Conservation (phyloP, 2,329 filamentous ascomycete species). For the Diaporthe eres region DNA sequence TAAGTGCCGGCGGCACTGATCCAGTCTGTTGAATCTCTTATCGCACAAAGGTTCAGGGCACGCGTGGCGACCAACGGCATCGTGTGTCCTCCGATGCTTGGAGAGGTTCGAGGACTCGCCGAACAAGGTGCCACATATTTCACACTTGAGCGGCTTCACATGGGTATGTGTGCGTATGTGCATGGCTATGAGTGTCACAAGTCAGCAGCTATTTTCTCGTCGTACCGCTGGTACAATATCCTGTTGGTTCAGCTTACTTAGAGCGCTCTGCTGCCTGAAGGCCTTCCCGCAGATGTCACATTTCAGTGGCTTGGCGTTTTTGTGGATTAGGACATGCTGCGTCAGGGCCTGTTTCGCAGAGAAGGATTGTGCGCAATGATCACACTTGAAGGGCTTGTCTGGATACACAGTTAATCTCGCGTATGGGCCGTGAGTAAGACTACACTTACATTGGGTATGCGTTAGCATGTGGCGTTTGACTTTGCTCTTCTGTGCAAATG, state of each 20-base stretch:
- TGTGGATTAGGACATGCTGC: constrained; percentile 77
- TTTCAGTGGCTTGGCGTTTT: constrained; percentile 56
- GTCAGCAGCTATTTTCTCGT: background rate
- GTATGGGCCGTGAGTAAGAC: background rate
- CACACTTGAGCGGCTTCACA: constrained; percentile 72
- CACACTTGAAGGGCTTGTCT: constrained; percentile 73
- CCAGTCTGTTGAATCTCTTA: constrained; percentile 71
- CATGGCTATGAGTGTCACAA: constrained; percentile 64
- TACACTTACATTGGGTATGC: constrained; percentile 72
- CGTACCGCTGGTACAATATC: background rate
- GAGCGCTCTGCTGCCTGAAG: constrained; percentile 75
- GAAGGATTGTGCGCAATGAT: constrained; percentile 69
- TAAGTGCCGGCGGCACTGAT: constrained; percentile 72
- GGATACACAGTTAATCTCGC: constrained; percentile 38
- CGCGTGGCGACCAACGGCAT: constrained; percentile 63
- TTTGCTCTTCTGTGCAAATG: constrained; percentile 73
- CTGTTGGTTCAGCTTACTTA: constrained; percentile 64
- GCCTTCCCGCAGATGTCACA: constrained; percentile 28
- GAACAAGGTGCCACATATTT: constrained; percentile 71
- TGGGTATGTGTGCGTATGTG: constrained; percentile 77
- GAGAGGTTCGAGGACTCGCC: constrained; percentile 77
- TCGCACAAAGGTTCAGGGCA: constrained; percentile 62
- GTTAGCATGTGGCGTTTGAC: constrained; percentile 76
- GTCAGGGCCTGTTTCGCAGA: constrained; percentile 78
- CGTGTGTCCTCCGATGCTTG: constrained; percentile 75